Evolutionary conservation across 2,329 filamentous ascomycete species (phyloP).

Genomic region (Spiromastix sp.): DNA sequence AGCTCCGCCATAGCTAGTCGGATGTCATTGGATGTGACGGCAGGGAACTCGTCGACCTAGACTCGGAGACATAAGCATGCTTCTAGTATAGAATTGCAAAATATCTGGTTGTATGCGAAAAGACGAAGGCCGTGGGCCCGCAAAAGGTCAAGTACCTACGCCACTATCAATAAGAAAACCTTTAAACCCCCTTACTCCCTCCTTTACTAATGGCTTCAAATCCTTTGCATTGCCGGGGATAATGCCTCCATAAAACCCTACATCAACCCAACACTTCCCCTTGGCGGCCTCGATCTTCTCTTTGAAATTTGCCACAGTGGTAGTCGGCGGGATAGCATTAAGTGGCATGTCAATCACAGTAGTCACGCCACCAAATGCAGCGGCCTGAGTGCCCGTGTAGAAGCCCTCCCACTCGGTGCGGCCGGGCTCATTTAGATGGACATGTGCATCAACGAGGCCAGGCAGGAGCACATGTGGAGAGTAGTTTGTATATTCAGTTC

Average conservation of each 20-base stretch:
- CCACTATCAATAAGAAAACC: constrained; percentile 95
- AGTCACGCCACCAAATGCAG: constrained; percentile 90
- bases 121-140: too few species aligned
- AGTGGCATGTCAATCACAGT: constrained; percentile 97
- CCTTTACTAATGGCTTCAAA: constrained; percentile 68
- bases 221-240: constrained; percentile 80
- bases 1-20: constrained; percentile 69
- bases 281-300: constrained; percentile 77
- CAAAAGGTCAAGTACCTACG: too few species aligned
- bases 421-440: constrained; percentile 94
- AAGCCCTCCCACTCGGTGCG: constrained; percentile 98
- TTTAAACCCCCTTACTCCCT: constrained; percentile 90
- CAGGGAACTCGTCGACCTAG: constrained; percentile 90
- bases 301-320: constrained; percentile 68
- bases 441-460: constrained; percentile 90
- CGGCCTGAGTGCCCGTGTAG: constrained; percentile 84
- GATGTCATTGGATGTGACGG: constrained; percentile 72
- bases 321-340: constrained; percentile 94
- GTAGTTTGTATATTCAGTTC: constrained; percentile 69
- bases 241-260: constrained; percentile 95
- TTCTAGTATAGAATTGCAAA: too few species aligned
- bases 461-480: constrained; percentile 77
- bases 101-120: too few species aligned
- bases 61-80: background rate
- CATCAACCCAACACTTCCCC: constrained; percentile 94